Conservation (phyloP, 2,329 filamentous ascomycete species). For the Cucurbitaria berberidis region DNA sequence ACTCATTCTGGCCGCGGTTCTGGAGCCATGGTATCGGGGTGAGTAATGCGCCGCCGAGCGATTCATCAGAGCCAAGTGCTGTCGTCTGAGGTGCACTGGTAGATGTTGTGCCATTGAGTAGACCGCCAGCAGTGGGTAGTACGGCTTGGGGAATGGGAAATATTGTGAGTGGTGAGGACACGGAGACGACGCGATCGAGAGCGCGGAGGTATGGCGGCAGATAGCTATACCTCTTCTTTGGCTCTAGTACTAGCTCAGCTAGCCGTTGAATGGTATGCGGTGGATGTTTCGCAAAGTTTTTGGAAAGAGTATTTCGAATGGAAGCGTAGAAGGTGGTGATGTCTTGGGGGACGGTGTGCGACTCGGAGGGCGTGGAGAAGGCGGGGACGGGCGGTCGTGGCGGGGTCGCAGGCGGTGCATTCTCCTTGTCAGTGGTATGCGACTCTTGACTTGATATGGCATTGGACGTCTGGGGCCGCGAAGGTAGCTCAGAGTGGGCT, state of each 20-base stretch:
- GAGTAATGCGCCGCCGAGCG: slow-evolving; percentile 84
- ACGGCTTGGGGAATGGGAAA: slow-evolving; percentile 81
- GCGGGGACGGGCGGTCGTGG: slow-evolving; percentile 50
- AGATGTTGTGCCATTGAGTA: slow-evolving; percentile 66
- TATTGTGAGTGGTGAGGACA: slow-evolving; percentile 78
- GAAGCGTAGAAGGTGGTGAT: slow-evolving; percentile 41
- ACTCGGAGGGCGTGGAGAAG: slow-evolving; percentile 48
- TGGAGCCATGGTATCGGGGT: slow-evolving; percentile 92
- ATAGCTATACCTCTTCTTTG: slow-evolving; percentile 78
- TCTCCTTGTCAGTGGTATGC: slow-evolving; percentile 72
- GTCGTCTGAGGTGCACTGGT: slow-evolving; percentile 47
- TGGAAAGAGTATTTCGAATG: slow-evolving; percentile 61
- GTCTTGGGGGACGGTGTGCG: slow-evolving; percentile 37
- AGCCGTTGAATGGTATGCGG: slow-evolving; percentile 94
- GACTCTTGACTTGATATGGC: slow-evolving; percentile 50
- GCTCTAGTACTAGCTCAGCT: slow-evolving; percentile 80
- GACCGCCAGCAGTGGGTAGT: slow-evolving; percentile 54
- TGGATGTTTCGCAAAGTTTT: slow-evolving; percentile 74
- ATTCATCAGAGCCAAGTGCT: slow-evolving; percentile 80
- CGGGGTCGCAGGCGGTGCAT: slow-evolving; percentile 59
- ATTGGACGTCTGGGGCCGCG: slow-evolving; percentile 26
- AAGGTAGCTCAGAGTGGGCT: slow-evolving; percentile 34
- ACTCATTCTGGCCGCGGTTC: slow-evolving; percentile 59
- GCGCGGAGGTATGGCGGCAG: slow-evolving; percentile 88
- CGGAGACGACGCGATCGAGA: slow-evolving; percentile 86